A percentile compares a stretch with the other conserved stretches of the same genome.
Evolutionary conservation across 225 moss, liverwort and hornwort species (phyloP).

Genomic region (Marchantia polymorpha): DNA sequence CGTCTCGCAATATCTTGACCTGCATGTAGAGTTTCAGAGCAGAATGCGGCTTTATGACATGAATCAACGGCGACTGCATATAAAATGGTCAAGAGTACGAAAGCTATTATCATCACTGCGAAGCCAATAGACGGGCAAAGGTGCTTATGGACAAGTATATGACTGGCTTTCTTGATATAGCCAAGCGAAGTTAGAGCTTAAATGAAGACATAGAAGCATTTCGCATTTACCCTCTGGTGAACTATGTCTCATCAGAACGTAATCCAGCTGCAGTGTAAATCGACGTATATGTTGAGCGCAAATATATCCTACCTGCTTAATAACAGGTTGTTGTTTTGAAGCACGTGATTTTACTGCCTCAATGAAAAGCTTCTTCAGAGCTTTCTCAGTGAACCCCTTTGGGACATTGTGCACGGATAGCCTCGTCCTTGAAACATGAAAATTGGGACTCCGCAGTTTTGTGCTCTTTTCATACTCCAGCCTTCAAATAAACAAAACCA

Average conservation of each 20-base stretch:
- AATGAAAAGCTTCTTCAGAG: constrained; percentile 74
- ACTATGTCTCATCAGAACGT: too few relatives aligned
- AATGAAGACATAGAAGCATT: too few relatives aligned
- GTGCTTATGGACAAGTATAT: too few relatives aligned
- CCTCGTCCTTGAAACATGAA: constrained; percentile 84
- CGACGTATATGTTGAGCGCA: too few relatives aligned
- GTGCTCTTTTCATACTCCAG: constrained; percentile 84
- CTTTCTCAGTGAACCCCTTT: constrained; percentile 74
- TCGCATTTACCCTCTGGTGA: too few relatives aligned
- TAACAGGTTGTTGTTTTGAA: constrained; percentile 88
- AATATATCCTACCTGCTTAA: constrained; percentile 71
- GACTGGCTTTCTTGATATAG: too few relatives aligned
- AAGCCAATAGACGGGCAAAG: too few relatives aligned
- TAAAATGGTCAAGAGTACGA: too few relatives aligned
- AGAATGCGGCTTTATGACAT: not conserved
- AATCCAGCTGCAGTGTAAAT: too few relatives aligned
- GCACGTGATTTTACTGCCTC: constrained; percentile 82
- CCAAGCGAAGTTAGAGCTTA: too few relatives aligned
- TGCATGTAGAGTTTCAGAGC: constrained; percentile 19
- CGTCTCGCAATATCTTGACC: constrained; percentile 90
- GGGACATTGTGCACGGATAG: constrained; percentile 86
- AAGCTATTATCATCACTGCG: too few relatives aligned
- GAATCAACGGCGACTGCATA: not conserved
- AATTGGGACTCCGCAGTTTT: constrained; percentile 90
- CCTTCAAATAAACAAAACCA: constrained; percentile 31